Percentiles rank a stretch among this genome's conserved stretches.
phyloP scores from a whole-genome alignment of 2,329 filamentous ascomycete genomes.

The Monilinia laxa region DNA sequence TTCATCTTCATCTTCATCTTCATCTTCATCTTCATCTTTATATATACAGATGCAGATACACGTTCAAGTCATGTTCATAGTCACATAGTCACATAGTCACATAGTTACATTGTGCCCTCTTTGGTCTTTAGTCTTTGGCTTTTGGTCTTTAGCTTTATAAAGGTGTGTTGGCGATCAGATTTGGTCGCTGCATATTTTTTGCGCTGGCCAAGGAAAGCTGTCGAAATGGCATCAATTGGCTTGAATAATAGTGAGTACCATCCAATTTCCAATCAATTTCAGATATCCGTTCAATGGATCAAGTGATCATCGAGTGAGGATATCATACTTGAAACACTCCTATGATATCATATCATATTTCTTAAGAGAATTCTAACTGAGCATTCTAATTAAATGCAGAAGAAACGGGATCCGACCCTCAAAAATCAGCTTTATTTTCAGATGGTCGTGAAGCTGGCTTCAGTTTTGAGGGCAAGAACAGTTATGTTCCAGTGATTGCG shows the following conservation, averaged over 20 bases:
- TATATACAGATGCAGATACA: too few species aligned
- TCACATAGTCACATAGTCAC: too few species aligned
- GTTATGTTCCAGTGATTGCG: slow-evolving; percentile 34
- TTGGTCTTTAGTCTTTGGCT: too few species aligned
- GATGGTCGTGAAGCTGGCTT: slow-evolving; percentile 30
- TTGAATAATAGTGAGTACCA: slow-evolving; percentile 16
- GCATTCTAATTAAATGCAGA: slow-evolving; percentile 6
- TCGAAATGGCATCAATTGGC: slow-evolving; percentile 9
- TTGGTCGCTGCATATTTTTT: too few species aligned
- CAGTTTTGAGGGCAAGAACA: slow-evolving; percentile 31
- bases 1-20: neutral
- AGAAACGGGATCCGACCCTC: slow-evolving; percentile 11
- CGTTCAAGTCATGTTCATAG: too few species aligned
- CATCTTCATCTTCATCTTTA: neutral
- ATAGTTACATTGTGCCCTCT: too few species aligned
- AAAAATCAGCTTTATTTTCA: neutral
- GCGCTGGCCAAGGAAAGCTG: neutral
- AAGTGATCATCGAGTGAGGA: slow-evolving; percentile 5
- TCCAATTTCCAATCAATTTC: neutral
- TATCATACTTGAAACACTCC: neutral
- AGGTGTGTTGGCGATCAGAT: too few species aligned
- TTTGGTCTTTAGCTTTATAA: too few species aligned
- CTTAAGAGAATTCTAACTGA: neutral
- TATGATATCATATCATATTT: neutral
- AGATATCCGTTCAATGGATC: neutral